Evolutionary conservation across 2,329 filamentous ascomycete genomes (phyloP).

Genomic region (Fusarium tanahbumbuense): DNA sequence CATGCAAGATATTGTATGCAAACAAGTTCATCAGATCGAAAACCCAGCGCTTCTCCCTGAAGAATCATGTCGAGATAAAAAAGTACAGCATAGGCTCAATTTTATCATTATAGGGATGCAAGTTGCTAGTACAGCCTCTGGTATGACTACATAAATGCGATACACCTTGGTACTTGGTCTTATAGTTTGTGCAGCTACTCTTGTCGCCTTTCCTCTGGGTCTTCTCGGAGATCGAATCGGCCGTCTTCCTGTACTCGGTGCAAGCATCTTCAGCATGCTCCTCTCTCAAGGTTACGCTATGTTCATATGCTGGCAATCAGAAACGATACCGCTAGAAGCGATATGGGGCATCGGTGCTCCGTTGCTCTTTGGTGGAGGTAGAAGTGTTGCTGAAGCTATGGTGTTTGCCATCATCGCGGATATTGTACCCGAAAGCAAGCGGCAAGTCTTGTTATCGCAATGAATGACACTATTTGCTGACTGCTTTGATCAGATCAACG

Average conservation of each 20-base stretch:
- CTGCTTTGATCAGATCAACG: slow-evolving; percentile 22
- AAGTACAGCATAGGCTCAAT: slow-evolving; percentile 42
- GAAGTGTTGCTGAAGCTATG: slow-evolving; percentile 45
- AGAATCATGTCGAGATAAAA: slow-evolving; percentile 30
- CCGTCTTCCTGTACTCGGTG: slow-evolving; percentile 41
- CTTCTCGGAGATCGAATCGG: slow-evolving; percentile 42
- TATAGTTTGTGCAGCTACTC: slow-evolving; percentile 27
- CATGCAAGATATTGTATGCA: slow-evolving; percentile 45
- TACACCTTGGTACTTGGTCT: background rate
- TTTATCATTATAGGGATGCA: slow-evolving; percentile 36
- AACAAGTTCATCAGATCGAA: slow-evolving; percentile 8
- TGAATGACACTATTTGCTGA: background rate
- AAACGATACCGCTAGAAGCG: slow-evolving; percentile 36
- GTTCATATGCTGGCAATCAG: slow-evolving; percentile 37
- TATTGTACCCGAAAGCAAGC: slow-evolving; percentile 20
- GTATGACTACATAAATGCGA: slow-evolving; percentile 2
- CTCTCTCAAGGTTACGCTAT: slow-evolving; percentile 40
- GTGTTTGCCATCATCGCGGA: slow-evolving; percentile 46
- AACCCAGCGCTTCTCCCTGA: slow-evolving; percentile 28
- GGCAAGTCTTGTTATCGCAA: slow-evolving; percentile 14
- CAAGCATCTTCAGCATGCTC: slow-evolving; percentile 42
- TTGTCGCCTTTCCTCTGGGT: slow-evolving; percentile 41
- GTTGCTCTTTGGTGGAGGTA: slow-evolving; percentile 44
- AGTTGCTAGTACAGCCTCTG: slow-evolving; percentile 35
- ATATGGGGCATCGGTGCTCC: slow-evolving; percentile 42